These are phyloP conservation scores for Paracoccidioides lutzii DNA, from an alignment of 2,329 filamentous ascomycete genomes.

Conservation along the genomic window DNA sequence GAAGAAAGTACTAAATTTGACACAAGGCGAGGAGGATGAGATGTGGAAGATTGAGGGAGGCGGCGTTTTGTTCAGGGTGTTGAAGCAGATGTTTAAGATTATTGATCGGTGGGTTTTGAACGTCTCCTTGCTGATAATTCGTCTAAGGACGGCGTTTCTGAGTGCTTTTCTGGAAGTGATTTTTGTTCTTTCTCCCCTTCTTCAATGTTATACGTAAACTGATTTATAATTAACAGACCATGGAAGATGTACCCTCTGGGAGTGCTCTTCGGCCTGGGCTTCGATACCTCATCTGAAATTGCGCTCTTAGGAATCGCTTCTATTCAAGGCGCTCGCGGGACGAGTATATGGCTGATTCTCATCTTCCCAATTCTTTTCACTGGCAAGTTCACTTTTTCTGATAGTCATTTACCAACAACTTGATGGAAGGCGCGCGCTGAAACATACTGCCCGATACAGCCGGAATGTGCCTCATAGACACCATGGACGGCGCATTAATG, in stretches of 20 bases:
- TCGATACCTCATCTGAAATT: conserved; percentile 91
- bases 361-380: conserved; percentile 88
- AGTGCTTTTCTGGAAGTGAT: background rate
- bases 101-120: conserved; percentile 37
- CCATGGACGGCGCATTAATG: conserved; percentile 86
- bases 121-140: background rate
- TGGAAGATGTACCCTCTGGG: conserved; percentile 97
- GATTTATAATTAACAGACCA: conserved; percentile 17
- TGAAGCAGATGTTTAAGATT: conserved; percentile 64
- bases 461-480: conserved; percentile 92
- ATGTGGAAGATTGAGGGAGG: conserved; percentile 61
- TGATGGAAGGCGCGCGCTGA: background rate
- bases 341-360: conserved; percentile 84
- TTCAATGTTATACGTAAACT: background rate
- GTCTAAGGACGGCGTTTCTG: background rate
- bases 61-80: conserved; percentile 58
- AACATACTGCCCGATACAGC: conserved; percentile 33
- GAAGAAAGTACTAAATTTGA: conserved; percentile 43
- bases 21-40: conserved; percentile 34
- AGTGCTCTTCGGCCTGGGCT: conserved; percentile 79
- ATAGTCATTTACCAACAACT: background rate
- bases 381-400: conserved; percentile 33
- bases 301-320: conserved; percentile 82
- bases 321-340: conserved; percentile 73
- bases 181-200: background rate